A percentile compares a stretch with the other conserved stretches of the same genome.
These are phyloP conservation scores for Solanum chmielewskii DNA, from an alignment of 257 asterid species.

Conservation along the genomic window DNA sequence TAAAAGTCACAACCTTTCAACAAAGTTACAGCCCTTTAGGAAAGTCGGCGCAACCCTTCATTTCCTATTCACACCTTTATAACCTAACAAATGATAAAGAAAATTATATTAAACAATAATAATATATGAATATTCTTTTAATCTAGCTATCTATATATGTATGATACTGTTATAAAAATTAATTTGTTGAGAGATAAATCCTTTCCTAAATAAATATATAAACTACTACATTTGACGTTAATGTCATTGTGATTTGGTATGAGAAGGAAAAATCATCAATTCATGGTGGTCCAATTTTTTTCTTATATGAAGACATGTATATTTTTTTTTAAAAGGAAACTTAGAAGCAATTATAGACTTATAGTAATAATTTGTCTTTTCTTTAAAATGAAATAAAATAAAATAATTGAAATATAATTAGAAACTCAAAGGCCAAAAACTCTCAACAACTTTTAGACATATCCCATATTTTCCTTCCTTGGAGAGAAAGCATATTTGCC, in stretches of 20 bases:
- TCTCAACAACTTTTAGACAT: background rate
- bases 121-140: too few relatives aligned
- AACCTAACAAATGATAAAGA: too few relatives aligned
- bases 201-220: too few relatives aligned
- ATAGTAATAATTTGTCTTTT: background rate
- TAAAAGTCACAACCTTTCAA: too few relatives aligned
- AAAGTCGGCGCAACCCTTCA: too few relatives aligned
- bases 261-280: background rate
- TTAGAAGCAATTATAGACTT: background rate
- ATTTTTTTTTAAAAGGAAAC: too few relatives aligned
- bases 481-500: background rate
- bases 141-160: background rate
- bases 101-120: too few relatives aligned
- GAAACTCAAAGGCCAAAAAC: background rate
- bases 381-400: too few relatives aligned
- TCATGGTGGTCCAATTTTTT: background rate
- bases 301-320: too few relatives aligned
- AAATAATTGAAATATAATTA: too few relatives aligned
- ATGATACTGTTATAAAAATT: background rate
- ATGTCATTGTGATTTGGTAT: background rate
- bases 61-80: too few relatives aligned
- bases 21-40: too few relatives aligned
- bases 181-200: background rate
- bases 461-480: background rate
- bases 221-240: accelerated